phyloP scores from a whole-genome alignment of 352 stramenopile genomes.

The Phytophthora cajani region DNA sequence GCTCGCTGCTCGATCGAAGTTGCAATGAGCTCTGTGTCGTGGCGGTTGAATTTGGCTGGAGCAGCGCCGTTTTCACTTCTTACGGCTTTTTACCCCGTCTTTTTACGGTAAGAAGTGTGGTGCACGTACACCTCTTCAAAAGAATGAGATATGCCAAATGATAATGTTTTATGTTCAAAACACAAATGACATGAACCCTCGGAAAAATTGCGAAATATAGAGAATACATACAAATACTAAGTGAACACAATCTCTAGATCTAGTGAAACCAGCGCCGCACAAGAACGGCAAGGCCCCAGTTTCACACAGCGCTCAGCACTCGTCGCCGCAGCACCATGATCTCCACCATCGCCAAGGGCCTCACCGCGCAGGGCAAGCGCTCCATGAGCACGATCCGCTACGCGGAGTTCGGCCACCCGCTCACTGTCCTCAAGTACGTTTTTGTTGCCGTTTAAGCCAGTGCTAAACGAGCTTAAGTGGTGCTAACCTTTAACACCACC shows the following conservation, averaged over 20 bases:
- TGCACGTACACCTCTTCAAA: not conserved
- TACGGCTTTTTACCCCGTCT: slow-evolving; percentile 20
- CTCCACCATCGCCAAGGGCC: slow-evolving; percentile 64
- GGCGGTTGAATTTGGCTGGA: slow-evolving; percentile 14
- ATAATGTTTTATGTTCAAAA: not conserved
- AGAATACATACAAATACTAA: slow-evolving; percentile 15
- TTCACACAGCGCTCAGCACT: too few species aligned
- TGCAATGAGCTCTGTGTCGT: slow-evolving; percentile 8
- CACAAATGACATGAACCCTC: slow-evolving; percentile 14
- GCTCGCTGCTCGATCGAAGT: not conserved
- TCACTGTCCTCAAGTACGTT: slow-evolving; percentile 66
- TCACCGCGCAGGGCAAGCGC: slow-evolving; percentile 51
- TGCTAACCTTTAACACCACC: not conserved
- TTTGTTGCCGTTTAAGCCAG: not conserved
- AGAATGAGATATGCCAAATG: not conserved
- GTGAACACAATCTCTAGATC: not conserved
- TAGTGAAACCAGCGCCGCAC: slow-evolving; percentile 24
- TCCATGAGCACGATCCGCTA: slow-evolving; percentile 83
- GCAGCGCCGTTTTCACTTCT: slow-evolving; percentile 3
- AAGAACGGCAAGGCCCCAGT: too few species aligned
- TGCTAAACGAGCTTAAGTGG: not conserved
- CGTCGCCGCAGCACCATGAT: slow-evolving; percentile 44
- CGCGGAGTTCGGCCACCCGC: slow-evolving; percentile 72
- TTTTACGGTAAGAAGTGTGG: slow-evolving; percentile 24
- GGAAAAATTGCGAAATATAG: slow-evolving; percentile 29